Base-by-base conservation (phyloP, 2,329 filamentous ascomycete genomes). In the Ophiostoma sp. region DNA sequence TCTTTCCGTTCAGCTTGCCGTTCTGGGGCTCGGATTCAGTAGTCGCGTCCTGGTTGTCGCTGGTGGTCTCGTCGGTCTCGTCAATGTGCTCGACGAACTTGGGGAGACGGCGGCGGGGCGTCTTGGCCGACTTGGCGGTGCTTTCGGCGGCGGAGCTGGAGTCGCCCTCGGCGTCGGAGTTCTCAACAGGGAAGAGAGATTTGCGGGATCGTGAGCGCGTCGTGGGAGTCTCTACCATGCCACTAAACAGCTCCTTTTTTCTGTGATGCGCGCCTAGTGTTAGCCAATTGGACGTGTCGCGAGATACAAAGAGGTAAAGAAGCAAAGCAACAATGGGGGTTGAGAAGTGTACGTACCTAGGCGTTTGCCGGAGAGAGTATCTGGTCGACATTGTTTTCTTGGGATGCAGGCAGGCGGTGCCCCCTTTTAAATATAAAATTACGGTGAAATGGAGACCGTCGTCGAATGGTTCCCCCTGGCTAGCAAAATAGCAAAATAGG, bases 161-260 rank as follows among this genome's bases (percentile, higher is more conserved):
- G 72, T 88, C 86, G 78, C 83, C 83, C 71, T 88, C 86, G 74
- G 81, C 81, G 73, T 87, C 87, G 55, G 84, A 82, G 50, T 78
- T 76, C 31, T 86, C 78, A 48, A 83, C 81, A 69, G 85, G 82
- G 31, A 84, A 84, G 8, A 74, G 63, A 11, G 86, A 83, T 78
- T 87, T 87, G 77, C 87, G 85, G 78, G 86, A 84, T 63, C 82
- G 82, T 73, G 83, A 83, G 59, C 83, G 81, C 59, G 85, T 86
- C 57, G 81, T 77, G 33, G 87, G 87, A 9, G 87, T 90, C 80
- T 89, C 87, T 74, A 90, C 82, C 87, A 90, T 88, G 77, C 88
- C 88, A 48, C 88, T 84, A 77, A 88, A 89, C 73, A 88, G 85
- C 79, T 89, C 87, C 81, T 88, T 89, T 81, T 90, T 90, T 76